Base-by-base conservation (phyloP, 2,329 filamentous ascomycete genomes). In the Xylaria sp. region DNA sequence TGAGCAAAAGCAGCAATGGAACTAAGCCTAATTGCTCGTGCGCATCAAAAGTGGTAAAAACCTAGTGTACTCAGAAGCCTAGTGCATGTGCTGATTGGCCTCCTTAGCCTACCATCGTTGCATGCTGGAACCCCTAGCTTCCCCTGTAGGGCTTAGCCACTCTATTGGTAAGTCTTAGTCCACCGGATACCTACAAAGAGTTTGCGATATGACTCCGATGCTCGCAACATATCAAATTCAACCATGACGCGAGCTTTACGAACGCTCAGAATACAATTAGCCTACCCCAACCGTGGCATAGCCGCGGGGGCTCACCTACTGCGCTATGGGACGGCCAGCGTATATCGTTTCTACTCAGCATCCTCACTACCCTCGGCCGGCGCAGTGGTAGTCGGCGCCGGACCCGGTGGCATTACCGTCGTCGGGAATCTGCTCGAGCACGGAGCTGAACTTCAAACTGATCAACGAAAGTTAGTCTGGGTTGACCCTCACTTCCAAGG, bases 341-440 rank as follows among this genome's bases (percentile, higher is more conserved):
- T 44, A 63, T 72, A 75, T 68, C 68, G 85, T 80, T 68, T 80
- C 79, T 51, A 62, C 47, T 65, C 64, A 13, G 52, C 52, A 5
- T 47, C 62, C 19, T 41, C 63, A 13, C 38, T 53, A 17, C 55
- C 65, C 23, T 55, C 63, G 9, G 29, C 58, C 29, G 49, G 63
- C 44, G 84, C 84, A 3, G 80, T 87, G 1, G 85, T 88, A 2
- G 82, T 87, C 19, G 85, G 85, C 52, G 83, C 80, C 56, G 85
- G 85, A 15, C 82, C 85, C 3, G 83, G 83, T 43, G 86, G 86
- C 58, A 80, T 88, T 57, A 85, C 85, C 3, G 82, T 81, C 6
- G 78, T 88, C 23, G 86, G 86, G n/a, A 87, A 86, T 67, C 74
- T 89, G 17, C 77, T 89, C 17, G 84, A 88, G 68, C 78, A 80